Conservation (phyloP, 2,329 filamentous ascomycete species). For the Aspergillus carbonarius region DNA sequence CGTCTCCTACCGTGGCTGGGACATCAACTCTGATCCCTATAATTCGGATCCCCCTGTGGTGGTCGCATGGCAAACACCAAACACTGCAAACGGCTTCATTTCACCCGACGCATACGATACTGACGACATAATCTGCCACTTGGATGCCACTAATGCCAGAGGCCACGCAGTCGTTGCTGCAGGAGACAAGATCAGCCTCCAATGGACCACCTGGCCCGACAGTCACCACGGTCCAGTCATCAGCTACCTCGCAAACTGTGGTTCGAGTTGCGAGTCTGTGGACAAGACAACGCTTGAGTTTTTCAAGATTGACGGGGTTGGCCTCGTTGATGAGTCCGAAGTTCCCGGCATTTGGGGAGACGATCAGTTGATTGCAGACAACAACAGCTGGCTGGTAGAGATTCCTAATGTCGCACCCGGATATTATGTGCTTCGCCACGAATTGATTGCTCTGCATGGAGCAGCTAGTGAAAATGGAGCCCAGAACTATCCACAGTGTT, state of each 20-base stretch:
- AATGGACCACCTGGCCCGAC: constrained; percentile 65
- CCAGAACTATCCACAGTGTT: constrained; percentile 55
- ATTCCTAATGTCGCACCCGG: constrained; percentile 45
- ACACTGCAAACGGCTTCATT: constrained; percentile 54
- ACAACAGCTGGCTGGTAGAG: constrained; percentile 48
- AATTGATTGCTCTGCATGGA: constrained; percentile 52
- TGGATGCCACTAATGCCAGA: constrained; percentile 51
- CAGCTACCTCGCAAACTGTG: constrained; percentile 60
- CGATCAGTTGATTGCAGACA: constrained; percentile 50
- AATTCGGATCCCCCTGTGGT: constrained; percentile 35
- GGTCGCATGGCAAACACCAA: constrained; percentile 55
- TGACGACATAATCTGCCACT: constrained; percentile 61
- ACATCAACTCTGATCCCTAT: constrained; percentile 34
- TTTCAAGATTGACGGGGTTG: constrained; percentile 61
- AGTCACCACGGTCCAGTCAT: constrained; percentile 62
- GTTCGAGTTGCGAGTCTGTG: constrained; percentile 53
- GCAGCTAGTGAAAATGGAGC: constrained; percentile 42
- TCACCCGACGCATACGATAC: constrained; percentile 39
- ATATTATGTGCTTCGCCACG: constrained; percentile 53
- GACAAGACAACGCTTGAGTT: constrained; percentile 54
- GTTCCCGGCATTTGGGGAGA: constrained; percentile 53
- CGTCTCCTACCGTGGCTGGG: constrained; percentile 20
- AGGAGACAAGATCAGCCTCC: constrained; percentile 56
- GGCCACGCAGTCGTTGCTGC: constrained; percentile 56
- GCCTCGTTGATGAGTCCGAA: constrained; percentile 46